These are phyloP conservation scores for Neurospora pannonica DNA, from an alignment of 495 filamentous ascomycete species.

Conservation along the genomic window DNA sequence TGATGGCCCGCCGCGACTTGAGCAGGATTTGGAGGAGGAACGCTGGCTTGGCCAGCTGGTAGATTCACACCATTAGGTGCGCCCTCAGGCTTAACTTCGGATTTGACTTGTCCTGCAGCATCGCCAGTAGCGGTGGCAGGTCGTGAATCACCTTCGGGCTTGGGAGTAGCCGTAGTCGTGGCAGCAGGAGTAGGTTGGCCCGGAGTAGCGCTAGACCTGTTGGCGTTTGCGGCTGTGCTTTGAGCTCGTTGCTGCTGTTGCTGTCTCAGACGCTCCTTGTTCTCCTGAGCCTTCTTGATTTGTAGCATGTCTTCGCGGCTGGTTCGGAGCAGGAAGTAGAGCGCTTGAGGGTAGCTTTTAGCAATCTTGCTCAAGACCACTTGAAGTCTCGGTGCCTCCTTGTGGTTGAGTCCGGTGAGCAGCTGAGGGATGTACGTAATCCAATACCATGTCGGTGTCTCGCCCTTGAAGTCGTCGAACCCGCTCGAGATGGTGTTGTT, in stretches of 20 bases:
- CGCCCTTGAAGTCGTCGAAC: conserved; percentile 91
- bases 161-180: conserved; percentile 11
- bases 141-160: conserved; percentile 28
- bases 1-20: conserved; percentile 14
- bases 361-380: conserved; percentile 84
- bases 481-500: conserved; percentile 68
- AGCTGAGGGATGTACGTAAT: conserved; percentile 98
- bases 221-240: conserved; percentile 31
- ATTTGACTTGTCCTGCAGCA: conserved; percentile 26
- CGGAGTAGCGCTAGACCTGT: conserved; percentile 2
- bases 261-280: conserved; percentile 44
- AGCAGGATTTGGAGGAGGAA: conserved; percentile 6
- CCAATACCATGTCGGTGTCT: conserved; percentile 97
- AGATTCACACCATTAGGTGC: conserved; percentile 6
- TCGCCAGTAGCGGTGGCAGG: conserved; percentile 43
- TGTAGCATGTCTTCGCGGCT: conserved; percentile 88
- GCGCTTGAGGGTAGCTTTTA: conserved; percentile 84
- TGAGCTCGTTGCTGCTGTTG: conserved; percentile 3
- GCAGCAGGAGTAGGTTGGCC: neutral
- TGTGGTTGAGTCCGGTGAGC: conserved; percentile 76
- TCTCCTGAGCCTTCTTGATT: conserved; percentile 81
- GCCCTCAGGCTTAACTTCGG: conserved; percentile 31
- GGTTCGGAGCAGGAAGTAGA: conserved; percentile 90
- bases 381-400: conserved; percentile 79
- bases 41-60: conserved; percentile 6